These are phyloP conservation scores for Guyanaporus albipodus DNA, from an alignment of 768 basidiomycete genomes.

Conservation along the genomic window DNA sequence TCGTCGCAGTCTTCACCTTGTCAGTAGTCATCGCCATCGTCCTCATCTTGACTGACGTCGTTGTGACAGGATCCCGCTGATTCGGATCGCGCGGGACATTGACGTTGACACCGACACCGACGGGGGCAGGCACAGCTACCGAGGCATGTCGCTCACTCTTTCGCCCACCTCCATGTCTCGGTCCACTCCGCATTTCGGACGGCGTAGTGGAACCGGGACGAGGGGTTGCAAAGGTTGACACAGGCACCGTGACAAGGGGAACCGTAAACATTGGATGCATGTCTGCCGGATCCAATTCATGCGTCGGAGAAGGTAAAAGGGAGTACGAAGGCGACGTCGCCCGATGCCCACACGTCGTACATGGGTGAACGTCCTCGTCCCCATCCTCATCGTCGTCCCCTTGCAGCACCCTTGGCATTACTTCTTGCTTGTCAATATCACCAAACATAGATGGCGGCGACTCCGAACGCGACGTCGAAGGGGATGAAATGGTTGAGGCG, in stretches of 20 bases:
- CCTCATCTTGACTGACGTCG: background rate
- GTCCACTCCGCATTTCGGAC: background rate
- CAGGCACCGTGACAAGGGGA: conserved; percentile 25
- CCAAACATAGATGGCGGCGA: conserved; percentile 6
- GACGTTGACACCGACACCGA: background rate
- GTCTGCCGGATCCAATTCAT: background rate
- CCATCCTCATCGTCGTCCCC: background rate
- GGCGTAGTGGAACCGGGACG: background rate
- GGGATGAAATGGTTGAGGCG: conserved; percentile 9
- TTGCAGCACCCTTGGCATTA: background rate
- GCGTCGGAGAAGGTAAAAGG: background rate
- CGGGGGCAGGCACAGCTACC: background rate
- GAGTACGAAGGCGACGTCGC: background rate
- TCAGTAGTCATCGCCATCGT: background rate
- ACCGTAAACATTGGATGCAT: conserved; percentile 31
- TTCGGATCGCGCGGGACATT: background rate
- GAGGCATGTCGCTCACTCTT: background rate
- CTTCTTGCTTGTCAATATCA: conserved; percentile 3
- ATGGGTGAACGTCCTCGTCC: conserved; percentile 1
- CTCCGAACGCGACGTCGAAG: conserved; percentile 14
- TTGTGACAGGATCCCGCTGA: background rate
- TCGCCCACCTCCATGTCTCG: background rate
- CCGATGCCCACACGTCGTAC: conserved; percentile 21
- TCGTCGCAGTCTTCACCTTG: background rate
- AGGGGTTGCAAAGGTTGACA: background rate